Percentiles rank a stretch among this genome's conserved stretches.
Conservation (phyloP, 768 basidiomycete species). For the Suillus clintonianus region DNA sequence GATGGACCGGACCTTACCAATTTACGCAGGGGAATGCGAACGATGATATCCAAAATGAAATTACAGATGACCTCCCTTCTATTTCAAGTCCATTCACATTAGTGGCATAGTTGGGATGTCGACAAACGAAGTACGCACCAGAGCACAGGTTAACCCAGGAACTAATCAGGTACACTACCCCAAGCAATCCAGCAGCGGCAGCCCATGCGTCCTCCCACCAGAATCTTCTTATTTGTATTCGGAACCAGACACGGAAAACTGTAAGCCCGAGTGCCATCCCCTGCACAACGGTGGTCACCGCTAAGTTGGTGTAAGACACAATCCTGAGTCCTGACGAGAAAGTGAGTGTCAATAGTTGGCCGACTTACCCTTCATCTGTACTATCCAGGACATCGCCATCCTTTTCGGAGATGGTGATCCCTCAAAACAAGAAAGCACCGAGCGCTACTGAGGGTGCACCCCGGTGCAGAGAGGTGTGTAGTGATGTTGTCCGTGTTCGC, state of each 20-base stretch:
- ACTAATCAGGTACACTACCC: conserved; percentile 10
- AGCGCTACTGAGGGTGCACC: background rate
- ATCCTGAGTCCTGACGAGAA: background rate
- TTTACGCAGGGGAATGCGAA: conserved; percentile 23
- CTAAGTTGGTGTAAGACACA: background rate
- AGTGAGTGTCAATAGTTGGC: background rate
- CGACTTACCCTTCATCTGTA: background rate
- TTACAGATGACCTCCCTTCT: conserved; percentile 17
- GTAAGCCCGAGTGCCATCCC: conserved; percentile 20
- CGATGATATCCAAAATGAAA: conserved; percentile 21
- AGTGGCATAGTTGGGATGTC: background rate
- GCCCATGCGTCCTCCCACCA: conserved; percentile 33
- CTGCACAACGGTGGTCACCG: conserved; percentile 17
- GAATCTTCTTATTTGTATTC: conserved; percentile 19
- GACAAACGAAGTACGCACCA: conserved; percentile 9
- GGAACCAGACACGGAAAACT: conserved; percentile 29
- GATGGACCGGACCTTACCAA: conserved; percentile 11
- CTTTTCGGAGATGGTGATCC: background rate
- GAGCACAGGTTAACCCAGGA: conserved; percentile 9
- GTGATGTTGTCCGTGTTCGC: background rate
- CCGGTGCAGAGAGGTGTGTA: background rate
- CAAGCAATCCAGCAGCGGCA: conserved; percentile 13
- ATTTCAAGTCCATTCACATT: background rate
- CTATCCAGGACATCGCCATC: background rate
- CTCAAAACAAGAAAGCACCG: background rate